Percentiles rank a stretch among this genome's conserved stretches.
These are phyloP conservation scores for Colletotrichum echinochloae DNA, from an alignment of 2,329 filamentous ascomycete genomes.

Conservation along the genomic window DNA sequence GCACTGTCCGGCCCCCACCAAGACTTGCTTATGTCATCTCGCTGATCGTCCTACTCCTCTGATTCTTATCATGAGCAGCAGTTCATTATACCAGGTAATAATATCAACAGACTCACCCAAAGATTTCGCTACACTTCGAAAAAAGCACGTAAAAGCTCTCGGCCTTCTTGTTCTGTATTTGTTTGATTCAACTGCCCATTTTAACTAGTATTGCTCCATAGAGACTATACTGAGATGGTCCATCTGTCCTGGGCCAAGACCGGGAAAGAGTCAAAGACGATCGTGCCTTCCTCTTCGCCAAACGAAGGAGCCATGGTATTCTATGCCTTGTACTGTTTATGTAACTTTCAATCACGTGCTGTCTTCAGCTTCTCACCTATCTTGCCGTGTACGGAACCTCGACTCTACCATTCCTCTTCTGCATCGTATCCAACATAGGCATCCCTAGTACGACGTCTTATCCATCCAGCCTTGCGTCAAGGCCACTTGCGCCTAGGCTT, in stretches of 20 bases:
- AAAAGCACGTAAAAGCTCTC: no score
- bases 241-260: background rate
- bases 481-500: background rate
- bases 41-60: no score
- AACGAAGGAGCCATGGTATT: background rate
- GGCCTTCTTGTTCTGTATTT: no score
- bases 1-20: background rate
- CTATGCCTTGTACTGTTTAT: background rate
- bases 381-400: background rate
- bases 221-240: background rate
- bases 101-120: no score
- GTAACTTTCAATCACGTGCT: background rate
- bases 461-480: no score
- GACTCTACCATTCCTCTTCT: background rate
- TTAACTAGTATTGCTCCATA: background rate
- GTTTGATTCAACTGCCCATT: no score
- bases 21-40: constrained; percentile 21
- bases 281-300: background rate
- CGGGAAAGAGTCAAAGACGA: no score
- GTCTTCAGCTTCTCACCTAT: no score
- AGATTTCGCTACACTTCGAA: background rate
- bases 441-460: background rate
- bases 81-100: no score
- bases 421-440: background rate
- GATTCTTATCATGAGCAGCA: background rate